Evolutionary conservation across 805 yeast genomes (phyloP), one percentile per base, ranked within the genome.

Genomic region (Candida boleticola): DNA sequence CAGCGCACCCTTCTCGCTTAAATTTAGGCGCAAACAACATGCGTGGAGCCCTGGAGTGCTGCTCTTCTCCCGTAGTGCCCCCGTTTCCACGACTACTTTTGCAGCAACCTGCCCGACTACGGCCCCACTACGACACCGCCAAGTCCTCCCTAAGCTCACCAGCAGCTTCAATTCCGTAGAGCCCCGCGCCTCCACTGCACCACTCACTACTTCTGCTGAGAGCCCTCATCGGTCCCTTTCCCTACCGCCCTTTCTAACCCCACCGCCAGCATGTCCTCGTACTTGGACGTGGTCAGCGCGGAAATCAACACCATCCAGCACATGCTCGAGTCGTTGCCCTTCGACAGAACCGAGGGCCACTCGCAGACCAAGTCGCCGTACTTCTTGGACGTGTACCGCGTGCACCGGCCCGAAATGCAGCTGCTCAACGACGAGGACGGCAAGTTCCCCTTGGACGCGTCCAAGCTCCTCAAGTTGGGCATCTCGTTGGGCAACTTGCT

Each of bases 401-500:
- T 66, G 31, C 48, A 47, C 34, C 44, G 60, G 42, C 45, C 50
- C 18, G 52, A 57, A 9, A 37, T 66, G 23, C 36, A 41, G 26
- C 42, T 41, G 37, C 50, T 68, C 23, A 58, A 61, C 31, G 54
- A 57, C 17, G 50, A 55, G 14, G 40, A 54, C 9, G 37, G 42
- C 13, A 51, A 49, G 39, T 59, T 61, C 44, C 73, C 71, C 20
- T 57, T 69, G 4, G 63, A 70, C 37, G 52, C 64, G 27, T 63
- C 50, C 46, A 68, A 66, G 45, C 55, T 71, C 23, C 48, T 70
- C 35, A 70, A 70, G 49, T 49, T 71, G 25, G 70, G 71, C 16
- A 67, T 71, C 21, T 67, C 73, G 27, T 55, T 71, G 23, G 76
- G 76, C 1, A 69, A 68, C 48, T 52, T 69, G 26, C 44, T 68